Evolutionary conservation across 2,329 filamentous ascomycete species (phyloP).

Genomic region (Venturia pyrina): DNA sequence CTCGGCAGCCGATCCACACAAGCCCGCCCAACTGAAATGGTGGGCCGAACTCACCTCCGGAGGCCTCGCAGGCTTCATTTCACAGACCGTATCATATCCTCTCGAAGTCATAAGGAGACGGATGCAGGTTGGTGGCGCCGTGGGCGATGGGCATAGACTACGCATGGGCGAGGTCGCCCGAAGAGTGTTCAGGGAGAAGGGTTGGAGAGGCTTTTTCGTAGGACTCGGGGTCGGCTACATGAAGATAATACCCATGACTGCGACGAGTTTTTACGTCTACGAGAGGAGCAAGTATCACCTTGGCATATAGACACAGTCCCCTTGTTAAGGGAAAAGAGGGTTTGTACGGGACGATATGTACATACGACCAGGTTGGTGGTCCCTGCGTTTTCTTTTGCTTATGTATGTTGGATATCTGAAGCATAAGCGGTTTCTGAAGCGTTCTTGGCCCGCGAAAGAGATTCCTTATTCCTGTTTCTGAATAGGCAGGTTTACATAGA

Average conservation of each 20-base stretch:
- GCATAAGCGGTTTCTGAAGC: neutral
- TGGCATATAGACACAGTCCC: constrained; percentile 29
- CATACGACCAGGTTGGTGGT: neutral
- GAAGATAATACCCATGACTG: constrained; percentile 85
- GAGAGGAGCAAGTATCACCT: constrained; percentile 51
- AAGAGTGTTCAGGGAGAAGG: constrained; percentile 66
- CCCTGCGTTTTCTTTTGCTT: neutral
- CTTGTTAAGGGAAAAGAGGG: too few relatives aligned
- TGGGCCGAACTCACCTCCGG: constrained; percentile 83
- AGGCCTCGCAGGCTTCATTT: constrained; percentile 76
- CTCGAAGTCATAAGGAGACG: constrained; percentile 83
- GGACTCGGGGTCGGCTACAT: constrained; percentile 90
- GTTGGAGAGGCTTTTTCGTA: constrained; percentile 77
- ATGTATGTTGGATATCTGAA: neutral
- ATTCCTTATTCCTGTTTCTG: neutral
- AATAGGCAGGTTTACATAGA: neutral
- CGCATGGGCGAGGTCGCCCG: constrained; percentile 68
- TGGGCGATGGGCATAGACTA: constrained; percentile 76
- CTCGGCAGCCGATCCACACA: constrained; percentile 28
- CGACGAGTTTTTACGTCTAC: constrained; percentile 60
- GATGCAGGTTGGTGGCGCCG: constrained; percentile 94
- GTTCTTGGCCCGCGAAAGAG: neutral
- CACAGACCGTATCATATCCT: constrained; percentile 87
- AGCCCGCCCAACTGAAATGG: constrained; percentile 64
- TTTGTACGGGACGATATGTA: too few relatives aligned